Evolutionary conservation across 129 eudicot species (phyloP).

Genomic region (Glebionis coronaria): DNA sequence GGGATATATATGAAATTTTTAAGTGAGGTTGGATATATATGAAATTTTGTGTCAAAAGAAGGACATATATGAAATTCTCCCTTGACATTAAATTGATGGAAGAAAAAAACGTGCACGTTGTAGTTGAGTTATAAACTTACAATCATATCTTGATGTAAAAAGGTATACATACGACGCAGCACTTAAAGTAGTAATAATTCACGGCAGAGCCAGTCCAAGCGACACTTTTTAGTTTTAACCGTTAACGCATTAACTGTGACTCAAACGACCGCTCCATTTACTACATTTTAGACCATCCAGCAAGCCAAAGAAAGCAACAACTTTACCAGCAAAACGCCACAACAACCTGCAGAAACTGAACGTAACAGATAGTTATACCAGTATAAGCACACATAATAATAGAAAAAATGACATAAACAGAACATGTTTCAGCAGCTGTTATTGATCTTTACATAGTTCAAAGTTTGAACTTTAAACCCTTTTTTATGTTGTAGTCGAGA

Average conservation of each 20-base stretch:
- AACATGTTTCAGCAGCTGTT: background rate
- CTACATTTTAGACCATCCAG: background rate
- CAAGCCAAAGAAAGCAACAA: conserved; percentile 6
- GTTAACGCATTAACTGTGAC: background rate
- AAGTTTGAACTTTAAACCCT: conserved; percentile 11
- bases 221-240: background rate
- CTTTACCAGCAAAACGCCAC: conserved; percentile 15
- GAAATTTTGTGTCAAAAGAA: no score
- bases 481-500: background rate
- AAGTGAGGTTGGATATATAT: no score
- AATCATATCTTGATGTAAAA: background rate
- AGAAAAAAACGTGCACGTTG: no score
- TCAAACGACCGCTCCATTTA: background rate
- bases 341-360: conserved; percentile 19
- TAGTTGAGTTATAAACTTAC: background rate
- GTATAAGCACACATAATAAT: background rate
- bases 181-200: background rate
- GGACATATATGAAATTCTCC: no score
- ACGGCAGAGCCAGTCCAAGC: background rate
- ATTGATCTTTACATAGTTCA: background rate
- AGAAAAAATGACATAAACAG: background rate
- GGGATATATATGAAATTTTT: no score
- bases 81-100: no score
- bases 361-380: background rate
- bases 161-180: background rate